Base-by-base conservation (phyloP, 768 basidiomycete species). In the Pleurotus sapidus region DNA sequence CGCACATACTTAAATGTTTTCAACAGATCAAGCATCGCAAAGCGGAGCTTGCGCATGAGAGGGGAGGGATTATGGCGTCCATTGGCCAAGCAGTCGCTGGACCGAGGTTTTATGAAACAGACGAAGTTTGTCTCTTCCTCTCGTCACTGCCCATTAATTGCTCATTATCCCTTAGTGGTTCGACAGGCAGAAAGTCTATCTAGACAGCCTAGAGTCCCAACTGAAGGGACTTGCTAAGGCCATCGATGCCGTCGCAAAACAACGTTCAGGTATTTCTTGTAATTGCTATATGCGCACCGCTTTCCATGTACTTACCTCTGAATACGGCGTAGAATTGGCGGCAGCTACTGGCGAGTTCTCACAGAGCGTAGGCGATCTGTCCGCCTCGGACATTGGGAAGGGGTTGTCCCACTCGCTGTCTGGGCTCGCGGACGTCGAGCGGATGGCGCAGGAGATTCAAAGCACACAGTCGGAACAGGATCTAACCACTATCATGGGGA, bases 131-230 rank as follows among this genome's bases (percentile, higher is more conserved):
- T 17, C 48, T 4, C 20, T 5, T 43, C 38, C 14, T n/a, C 14
- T 27, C 37, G 25, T 3, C 25, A 4, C 12, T 39, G 14, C 2
- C 12, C 1, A 25, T 39, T n/a, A 46, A 51, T 48, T 56, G 17
- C 55, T 59, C 42, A 60, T 40, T 5, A 46, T 39, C 48, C 56
- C 39, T 17, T 45, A 95, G 86, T 98, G 94, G 94, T 98, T 97
- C 64, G 94, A 97, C 64, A 82, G 84, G 60, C 88, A 94, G 68
- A 92, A 89, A 58, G 71, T 76, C 0, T 93, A 92, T 66, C 80
- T 99, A 9, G 95, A 98, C 63, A 86, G 86, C 43, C 81, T 98
- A 18, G 97, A 99, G 69, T 84, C 87, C 0, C 95, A 98, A 65
- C 78, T 98, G 15, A 88, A 91, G 20, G 84, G 87, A 2, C 78